Evolutionary conservation across 345 rosid genomes (phyloP).

Genomic region (Citrus glauca): DNA sequence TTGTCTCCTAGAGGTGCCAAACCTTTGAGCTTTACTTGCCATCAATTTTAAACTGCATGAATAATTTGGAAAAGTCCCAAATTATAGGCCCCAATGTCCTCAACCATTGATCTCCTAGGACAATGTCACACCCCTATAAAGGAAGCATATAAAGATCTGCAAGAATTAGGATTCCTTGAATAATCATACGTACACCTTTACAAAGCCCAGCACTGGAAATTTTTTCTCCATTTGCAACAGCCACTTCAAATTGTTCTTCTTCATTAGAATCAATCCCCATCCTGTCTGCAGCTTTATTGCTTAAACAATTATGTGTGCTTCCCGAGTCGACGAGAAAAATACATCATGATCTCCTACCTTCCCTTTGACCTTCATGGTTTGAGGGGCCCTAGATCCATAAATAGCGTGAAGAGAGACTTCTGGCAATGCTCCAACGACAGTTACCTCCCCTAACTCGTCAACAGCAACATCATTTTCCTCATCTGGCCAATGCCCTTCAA

Average conservation of each 20-base stretch:
- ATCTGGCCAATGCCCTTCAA: background rate
- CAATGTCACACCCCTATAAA: background rate
- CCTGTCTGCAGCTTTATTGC: background rate
- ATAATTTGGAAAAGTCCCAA: constrained; percentile 6
- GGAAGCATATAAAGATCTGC: background rate
- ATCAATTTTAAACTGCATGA: background rate
- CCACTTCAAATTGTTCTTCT: background rate
- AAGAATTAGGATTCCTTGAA: background rate
- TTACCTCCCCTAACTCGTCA: background rate
- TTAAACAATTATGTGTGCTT: background rate
- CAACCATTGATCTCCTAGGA: background rate
- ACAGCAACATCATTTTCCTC: background rate
- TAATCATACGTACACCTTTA: no score
- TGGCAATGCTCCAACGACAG: background rate
- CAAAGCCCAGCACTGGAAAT: background rate
- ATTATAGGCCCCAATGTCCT: background rate
- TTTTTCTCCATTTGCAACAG: background rate
- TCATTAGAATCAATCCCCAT: background rate
- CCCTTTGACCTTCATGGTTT: background rate
- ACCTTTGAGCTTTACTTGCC: background rate
- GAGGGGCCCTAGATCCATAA: background rate
- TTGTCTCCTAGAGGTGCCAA: background rate
- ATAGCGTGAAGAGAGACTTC: background rate
- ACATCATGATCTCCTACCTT: background rate
- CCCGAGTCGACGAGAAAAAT: background rate